Percentiles rank a stretch among this genome's conserved stretches.
Conservation (phyloP, 768 basidiomycete genomes). For the Russula sp. region DNA sequence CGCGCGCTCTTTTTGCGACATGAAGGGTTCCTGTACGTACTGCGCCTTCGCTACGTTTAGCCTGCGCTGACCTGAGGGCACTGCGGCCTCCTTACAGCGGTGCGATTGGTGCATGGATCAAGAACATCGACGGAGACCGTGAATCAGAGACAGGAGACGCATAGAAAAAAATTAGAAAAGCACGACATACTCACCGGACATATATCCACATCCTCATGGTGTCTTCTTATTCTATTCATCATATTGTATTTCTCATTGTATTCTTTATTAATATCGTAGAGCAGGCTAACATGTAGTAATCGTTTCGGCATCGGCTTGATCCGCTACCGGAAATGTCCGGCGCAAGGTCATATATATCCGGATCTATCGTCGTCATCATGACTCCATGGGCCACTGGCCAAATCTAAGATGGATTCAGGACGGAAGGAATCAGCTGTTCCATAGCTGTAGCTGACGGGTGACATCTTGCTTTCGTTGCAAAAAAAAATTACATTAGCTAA, state of each 20-base stretch:
- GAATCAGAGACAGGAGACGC: slow-evolving; percentile 19
- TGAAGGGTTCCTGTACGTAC: slow-evolving; percentile 90
- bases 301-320: not conserved
- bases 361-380: not conserved
- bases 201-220: slow-evolving; percentile 1
- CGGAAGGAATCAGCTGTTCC: not conserved
- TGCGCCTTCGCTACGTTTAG: slow-evolving; percentile 12
- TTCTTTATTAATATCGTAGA: slow-evolving; percentile 12
- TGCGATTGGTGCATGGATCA: slow-evolving; percentile 95
- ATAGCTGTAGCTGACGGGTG: too few relatives aligned
- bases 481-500: too few relatives aligned
- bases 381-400: not conserved
- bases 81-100: slow-evolving; percentile 47
- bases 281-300: slow-evolving; percentile 2
- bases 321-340: not conserved
- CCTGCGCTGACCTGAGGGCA: slow-evolving; percentile 4
- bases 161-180: not conserved
- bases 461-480: not conserved
- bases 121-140: slow-evolving; percentile 66
- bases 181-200: not conserved
- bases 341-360: not conserved
- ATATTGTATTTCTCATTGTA: not conserved
- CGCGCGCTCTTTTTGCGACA: slow-evolving; percentile 94
- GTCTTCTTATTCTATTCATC: not conserved
- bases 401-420: not conserved